Evolutionary conservation across 768 basidiomycete genomes (phyloP), one percentile per base, ranked within the genome.

Genomic region (Daedaleopsis sinensis): DNA sequence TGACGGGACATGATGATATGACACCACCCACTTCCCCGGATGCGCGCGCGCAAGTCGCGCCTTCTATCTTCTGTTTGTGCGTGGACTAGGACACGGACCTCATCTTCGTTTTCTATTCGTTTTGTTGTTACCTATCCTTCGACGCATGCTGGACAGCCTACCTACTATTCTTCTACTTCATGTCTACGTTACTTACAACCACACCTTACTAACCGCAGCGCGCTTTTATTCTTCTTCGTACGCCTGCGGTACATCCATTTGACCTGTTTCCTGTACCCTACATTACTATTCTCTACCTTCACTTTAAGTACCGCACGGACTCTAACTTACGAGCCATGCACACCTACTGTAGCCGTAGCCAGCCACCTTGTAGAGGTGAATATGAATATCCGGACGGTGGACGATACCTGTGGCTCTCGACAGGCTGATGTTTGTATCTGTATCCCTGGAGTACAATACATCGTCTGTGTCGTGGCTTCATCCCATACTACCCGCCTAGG

Each of bases 111-210:
- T 55, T 55, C 38, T 49, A 16, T 35, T 37, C 23, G 35, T 55
- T 55, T 46, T 44, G 56, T 54, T 24, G 24, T 50, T 43, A 10
- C 55, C 32, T 62, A 59, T 51, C 42, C 36, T 56, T 47, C 51
- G 23, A 39, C 54, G 52, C 57, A 63, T 65, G 67, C 67, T 65
- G 67, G 67, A 68, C 67, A 68, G 58, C 48, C 67, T 68, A 68
- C 55, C 55, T 47, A 61, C 63, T 48, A 27, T 38, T 39, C 47
- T 52, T 57, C 50, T 59, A 38, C 42, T 52, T 43, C 48, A 19
- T 36, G 12, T 7, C 51, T 50, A 54, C 53, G 19, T 19, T 44
- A 50, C 51, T 47, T 46, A 23, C 43, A n/a, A 7, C 43, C 57
- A 54, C 46, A 38, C 24, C 32, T 32, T 24, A 44, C 38, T 36